Base-by-base conservation (phyloP, 2,329 filamentous ascomycete genomes). In the Diaporthe vaccinii region DNA sequence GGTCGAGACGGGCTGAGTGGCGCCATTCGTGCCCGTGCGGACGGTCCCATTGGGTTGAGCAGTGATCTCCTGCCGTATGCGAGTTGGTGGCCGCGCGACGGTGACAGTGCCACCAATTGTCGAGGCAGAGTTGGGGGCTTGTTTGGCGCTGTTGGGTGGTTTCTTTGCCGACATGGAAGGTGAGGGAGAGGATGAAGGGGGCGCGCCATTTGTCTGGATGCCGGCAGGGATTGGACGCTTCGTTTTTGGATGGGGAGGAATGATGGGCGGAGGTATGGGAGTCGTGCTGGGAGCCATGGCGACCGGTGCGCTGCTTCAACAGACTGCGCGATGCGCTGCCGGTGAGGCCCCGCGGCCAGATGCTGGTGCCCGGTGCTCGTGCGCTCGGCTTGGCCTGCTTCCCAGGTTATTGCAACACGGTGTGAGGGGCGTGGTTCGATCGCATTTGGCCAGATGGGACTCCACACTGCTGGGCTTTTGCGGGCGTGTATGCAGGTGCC, bases 141-240 rank as follows among this genome's bases (percentile, higher is more conserved):
- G 89, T 81, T 91, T 92, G 57, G 84, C 80, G 49, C 84, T 83
- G 7, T 80, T 81, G 2, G 86, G 83, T 4, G 90, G 88, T 74
- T 90, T 86, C 78, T 90, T 91, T 14, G 87, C 83, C 14, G 92
- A 85, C 79, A 91, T 84, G 78, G 86, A 90, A 7, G 89, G 89
- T 5, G 90, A 90, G 1, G 91, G 88, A 2, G 91, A 93, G 5
- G 91, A 89, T 1, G 89, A 88, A 34, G 90, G 84, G 78, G 86
- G 86, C 75, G 86, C 84, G 46, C 91, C 91, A 83, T 93, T 94
- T 76, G 91, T 89, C 82, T 93, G 92, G 74, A 93, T 90, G 59
- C 91, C 89, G 62, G 92, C 88, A 51, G 91, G 91, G 71, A 90
- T 86, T 76, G 91, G 92, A 49, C 93, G 92, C 85, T 95, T 95